phyloP scores from a whole-genome alignment of 1,139 yeast species.

The Debaryomyces sp. region DNA sequence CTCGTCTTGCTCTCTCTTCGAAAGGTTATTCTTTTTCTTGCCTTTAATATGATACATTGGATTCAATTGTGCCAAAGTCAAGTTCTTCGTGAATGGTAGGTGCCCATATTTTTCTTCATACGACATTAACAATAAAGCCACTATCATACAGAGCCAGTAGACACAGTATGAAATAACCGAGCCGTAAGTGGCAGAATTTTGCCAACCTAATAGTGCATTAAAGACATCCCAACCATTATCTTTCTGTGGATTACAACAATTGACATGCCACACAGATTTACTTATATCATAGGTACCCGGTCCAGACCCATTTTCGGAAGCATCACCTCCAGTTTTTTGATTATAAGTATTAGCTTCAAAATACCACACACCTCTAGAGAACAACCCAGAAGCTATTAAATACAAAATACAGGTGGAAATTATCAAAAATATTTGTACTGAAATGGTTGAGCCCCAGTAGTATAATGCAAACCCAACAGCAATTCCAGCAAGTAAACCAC shows the following conservation, averaged over 20 bases:
- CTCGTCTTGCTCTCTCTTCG: slow-evolving; percentile 52
- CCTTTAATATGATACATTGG: slow-evolving; percentile 74
- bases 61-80: slow-evolving; percentile 59
- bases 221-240: slow-evolving; percentile 95
- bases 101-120: slow-evolving; percentile 65
- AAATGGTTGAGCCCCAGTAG: slow-evolving; percentile 74
- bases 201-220: slow-evolving; percentile 49
- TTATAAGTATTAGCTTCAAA: slow-evolving; percentile 69
- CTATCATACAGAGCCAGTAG: slow-evolving; percentile 73
- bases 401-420: slow-evolving; percentile 81
- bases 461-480: slow-evolving; percentile 68
- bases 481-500: slow-evolving; percentile 76
- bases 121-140: slow-evolving; percentile 56
- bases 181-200: slow-evolving; percentile 73
- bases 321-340: slow-evolving; percentile 79
- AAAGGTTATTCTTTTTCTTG: slow-evolving; percentile 63
- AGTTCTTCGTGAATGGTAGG: slow-evolving; percentile 44
- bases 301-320: slow-evolving; percentile 86
- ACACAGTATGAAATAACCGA: slow-evolving; percentile 81
- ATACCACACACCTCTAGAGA: slow-evolving; percentile 89
- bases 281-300: slow-evolving; percentile 86
- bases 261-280: slow-evolving; percentile 86
- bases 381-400: slow-evolving; percentile 83
- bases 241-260: slow-evolving; percentile 88
- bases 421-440: slow-evolving; percentile 78